Base-by-base conservation (phyloP, 345 rosid species). In the Euphorbia tirucalli region DNA sequence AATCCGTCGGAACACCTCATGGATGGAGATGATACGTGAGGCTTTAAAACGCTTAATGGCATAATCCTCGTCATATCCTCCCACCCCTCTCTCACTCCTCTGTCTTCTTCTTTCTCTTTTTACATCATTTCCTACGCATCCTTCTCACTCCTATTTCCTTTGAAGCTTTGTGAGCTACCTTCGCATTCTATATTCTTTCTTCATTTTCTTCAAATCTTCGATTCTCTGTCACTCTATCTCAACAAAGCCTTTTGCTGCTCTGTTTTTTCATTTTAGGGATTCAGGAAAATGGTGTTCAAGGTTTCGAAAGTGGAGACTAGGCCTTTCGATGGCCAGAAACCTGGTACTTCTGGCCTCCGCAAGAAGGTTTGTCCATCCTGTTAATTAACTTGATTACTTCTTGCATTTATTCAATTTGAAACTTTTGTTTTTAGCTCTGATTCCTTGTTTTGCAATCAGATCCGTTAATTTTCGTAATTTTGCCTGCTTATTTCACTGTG, bases 291-390 rank as follows among this genome's bases (percentile, higher is more conserved):
- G 97, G 87, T 80, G 83, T 96, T 96, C 87, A 78, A 78, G 68
- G 89, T 90, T 11, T 84, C 91, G 28, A 74, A 71, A 52, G 90
- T 93, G 54, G 74, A 80, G 2, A 86, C 97, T 61, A 60, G 82
- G 24, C 95, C 99, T 16, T 66, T 88, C 77, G 96, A 89, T 21
- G 98, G 93, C 83, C 98, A 96, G 87, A 96, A 96, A 79, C 97
- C 98, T 1, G 99, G 98, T 19, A 96, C 99, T 18, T 96, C 99
- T 69, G 98, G 99, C 61, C 99, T 96, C 75, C 98, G 98, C 75
- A 96, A 96, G 90, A 96, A 93, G 99, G 99, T 93, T 73, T 13
- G 21, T 0, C 4, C 43, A 18, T 44, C 27, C 24, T 67, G 30
- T 41, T 21, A 4, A 49, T 49, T 52, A 0, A 52, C 5, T 52